Evolutionary conservation across 1,284 basidiomycete species (phyloP).

Genomic region (Ceratorhiza oryzae-sativae): DNA sequence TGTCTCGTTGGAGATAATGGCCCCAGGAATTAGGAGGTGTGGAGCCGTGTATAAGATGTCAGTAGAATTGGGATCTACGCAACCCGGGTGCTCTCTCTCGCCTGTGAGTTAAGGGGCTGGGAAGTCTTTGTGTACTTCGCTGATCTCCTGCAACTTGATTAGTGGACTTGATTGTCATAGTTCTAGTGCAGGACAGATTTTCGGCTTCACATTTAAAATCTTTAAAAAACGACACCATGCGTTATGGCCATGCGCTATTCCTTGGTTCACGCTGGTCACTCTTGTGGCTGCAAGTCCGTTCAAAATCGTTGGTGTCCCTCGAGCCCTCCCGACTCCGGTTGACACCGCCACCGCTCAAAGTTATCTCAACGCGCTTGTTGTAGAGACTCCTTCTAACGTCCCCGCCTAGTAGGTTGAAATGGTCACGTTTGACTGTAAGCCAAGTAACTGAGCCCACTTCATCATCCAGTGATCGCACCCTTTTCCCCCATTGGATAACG

Average conservation of each 20-base stretch:
- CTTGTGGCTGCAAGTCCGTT: neutral
- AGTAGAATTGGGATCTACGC: too few relatives aligned
- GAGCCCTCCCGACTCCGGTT: constrained; percentile 53
- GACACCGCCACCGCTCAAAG: constrained; percentile 52
- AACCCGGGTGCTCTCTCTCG: too few relatives aligned
- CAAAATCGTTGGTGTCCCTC: neutral
- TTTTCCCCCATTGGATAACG: constrained; percentile 60
- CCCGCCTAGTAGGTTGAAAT: constrained; percentile 44
- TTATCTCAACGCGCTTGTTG: constrained; percentile 56
- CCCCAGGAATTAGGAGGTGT: neutral
- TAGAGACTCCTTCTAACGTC: constrained; percentile 57
- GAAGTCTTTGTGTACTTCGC: too few relatives aligned
- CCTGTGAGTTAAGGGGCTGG: too few relatives aligned
- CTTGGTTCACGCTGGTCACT: neutral
- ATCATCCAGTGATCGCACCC: constrained; percentile 46
- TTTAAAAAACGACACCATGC: neutral
- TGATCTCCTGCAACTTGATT: too few relatives aligned
- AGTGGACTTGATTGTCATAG: too few relatives aligned
- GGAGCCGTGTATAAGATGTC: neutral
- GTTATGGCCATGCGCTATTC: neutral
- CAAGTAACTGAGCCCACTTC: constrained; percentile 48
- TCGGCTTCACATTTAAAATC: too few relatives aligned
- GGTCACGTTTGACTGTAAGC: neutral
- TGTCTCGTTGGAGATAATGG: neutral
- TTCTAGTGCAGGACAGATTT: too few relatives aligned